Evolutionary conservation across 192 early-diverging fungal genomes (phyloP).

Genomic region (Funneliformis geosporum): DNA sequence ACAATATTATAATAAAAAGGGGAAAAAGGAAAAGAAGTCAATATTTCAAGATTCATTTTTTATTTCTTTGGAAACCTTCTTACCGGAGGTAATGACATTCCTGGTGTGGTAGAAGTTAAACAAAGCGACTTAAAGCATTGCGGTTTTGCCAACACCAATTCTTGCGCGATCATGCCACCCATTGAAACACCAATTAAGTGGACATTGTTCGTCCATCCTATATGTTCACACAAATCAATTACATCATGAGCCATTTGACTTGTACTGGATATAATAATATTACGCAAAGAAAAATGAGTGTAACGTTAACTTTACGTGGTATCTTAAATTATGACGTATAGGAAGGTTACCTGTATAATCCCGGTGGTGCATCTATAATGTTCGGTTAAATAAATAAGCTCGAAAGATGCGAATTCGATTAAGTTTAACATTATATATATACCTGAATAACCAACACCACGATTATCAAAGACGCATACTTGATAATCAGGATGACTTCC

Average conservation of each 20-base stretch:
- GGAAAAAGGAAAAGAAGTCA: background rate
- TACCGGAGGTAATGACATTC: slow-evolving; percentile 40
- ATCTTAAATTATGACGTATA: background rate
- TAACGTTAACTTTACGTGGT: background rate
- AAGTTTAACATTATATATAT: no score
- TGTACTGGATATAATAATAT: slow-evolving; percentile 43
- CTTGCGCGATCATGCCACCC: slow-evolving; percentile 86
- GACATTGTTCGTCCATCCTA: slow-evolving; percentile 71
- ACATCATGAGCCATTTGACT: slow-evolving; percentile 82
- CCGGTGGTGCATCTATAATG: slow-evolving; percentile 51
- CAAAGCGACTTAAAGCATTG: slow-evolving; percentile 58
- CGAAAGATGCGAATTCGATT: background rate
- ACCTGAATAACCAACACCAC: slow-evolving; percentile 70
- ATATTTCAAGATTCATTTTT: background rate
- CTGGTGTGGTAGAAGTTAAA: slow-evolving; percentile 62
- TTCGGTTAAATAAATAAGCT: slow-evolving; percentile 6
- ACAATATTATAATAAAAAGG: background rate
- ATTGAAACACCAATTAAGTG: slow-evolving; percentile 83
- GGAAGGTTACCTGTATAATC: slow-evolving; percentile 50
- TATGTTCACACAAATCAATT: slow-evolving; percentile 62
- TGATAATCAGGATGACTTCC: slow-evolving; percentile 65
- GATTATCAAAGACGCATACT: slow-evolving; percentile 81
- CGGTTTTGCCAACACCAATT: slow-evolving; percentile 62
- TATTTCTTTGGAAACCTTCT: background rate
- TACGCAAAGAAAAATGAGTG: background rate